Evolutionary conservation across 192 early-diverging fungal genomes (phyloP), one percentile per base, ranked within the genome.

Genomic region (Phycomyces blakesleeanus): DNA sequence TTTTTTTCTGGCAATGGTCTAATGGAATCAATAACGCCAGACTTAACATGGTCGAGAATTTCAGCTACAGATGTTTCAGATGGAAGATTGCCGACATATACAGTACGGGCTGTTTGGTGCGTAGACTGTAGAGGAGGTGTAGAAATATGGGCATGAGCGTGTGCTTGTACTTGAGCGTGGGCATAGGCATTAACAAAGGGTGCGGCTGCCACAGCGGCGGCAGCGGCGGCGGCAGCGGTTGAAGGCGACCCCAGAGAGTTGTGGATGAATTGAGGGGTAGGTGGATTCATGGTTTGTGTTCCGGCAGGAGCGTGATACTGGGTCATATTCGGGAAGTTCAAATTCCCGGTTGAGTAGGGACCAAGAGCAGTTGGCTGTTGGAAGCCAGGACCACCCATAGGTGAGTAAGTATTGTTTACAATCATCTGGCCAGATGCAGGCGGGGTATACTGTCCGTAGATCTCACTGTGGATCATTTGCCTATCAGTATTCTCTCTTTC

Each of bases 21-120:
- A 42, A 88, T 76, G 29, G 74, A 67, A 66, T 93, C 90, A 20
- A 95, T 68, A 7, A 79, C 64, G 14, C 93, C 93, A 37, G 77
- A 77, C 40, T 82, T 85, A 37, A 94, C 80, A 50, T 83, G 62
- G 69, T 92, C 87, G 40, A 92, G 69, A 11, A 95, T 72, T 10
- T 91, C 87, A 42, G 83, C 77, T 22, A 86, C 65, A 1, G 77
- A 76, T 6, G 77, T 72, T 37, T 77, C 79, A 0, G 80, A 11
- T 1, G 91, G 85, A 14, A 95, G 66, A 57, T 91, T 89, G 50
- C 93, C 93, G 38, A 95, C 65, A 68, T 94, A 95, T 12, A 95
- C 73, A 4, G 93, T 95, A 34, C 92, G 84, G 53, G 76, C 81
- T 16, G 81, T 74, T 21, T 59, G 82, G 63, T 55, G 80, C 12